Conservation (phyloP, 805 yeast species). For the Huiozyma naganishii region DNA sequence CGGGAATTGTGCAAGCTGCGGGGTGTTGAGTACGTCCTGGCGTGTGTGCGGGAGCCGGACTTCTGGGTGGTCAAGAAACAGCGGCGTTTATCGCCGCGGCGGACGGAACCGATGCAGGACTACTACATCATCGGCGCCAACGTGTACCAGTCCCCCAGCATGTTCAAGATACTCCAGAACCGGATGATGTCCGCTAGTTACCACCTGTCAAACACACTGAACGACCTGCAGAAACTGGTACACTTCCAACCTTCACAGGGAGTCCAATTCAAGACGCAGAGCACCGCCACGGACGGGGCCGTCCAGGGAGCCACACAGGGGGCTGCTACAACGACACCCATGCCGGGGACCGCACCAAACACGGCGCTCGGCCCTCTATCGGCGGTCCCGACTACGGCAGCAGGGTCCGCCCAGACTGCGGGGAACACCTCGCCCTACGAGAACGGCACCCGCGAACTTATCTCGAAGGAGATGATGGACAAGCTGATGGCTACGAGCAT, state of each 20-base stretch:
- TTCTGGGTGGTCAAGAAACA: constrained; percentile 88
- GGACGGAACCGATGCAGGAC: constrained; percentile 45
- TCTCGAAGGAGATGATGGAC: constrained; percentile 25
- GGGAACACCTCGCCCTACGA: constrained; percentile 1
- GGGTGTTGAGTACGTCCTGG: constrained; percentile 78
- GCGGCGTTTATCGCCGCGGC: constrained; percentile 39
- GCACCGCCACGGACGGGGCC: neutral
- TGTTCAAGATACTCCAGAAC: constrained; percentile 61
- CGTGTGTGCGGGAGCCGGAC: constrained; percentile 74
- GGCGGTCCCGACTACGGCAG: neutral
- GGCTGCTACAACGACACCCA: constrained; percentile 6
- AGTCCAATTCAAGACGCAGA: constrained; percentile 11
- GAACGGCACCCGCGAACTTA: constrained; percentile 5
- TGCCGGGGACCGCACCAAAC: constrained; percentile 1
- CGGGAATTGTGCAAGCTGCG: constrained; percentile 62
- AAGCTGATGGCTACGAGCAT: constrained; percentile 23
- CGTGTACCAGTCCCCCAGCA: constrained; percentile 79
- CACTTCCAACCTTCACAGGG: constrained; percentile 54
- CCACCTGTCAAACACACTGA: constrained; percentile 37
- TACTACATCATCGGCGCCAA: constrained; percentile 87
- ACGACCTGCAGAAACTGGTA: constrained; percentile 37
- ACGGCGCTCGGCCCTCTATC: constrained; percentile 5
- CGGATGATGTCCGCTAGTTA: constrained; percentile 45
- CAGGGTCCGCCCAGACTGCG: neutral
- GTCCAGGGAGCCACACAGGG: neutral